A percentile compares a stretch with the other conserved stretches of the same genome.
phyloP scores from a whole-genome alignment of 768 basidiomycete genomes.

The Dentipellis fragilis region DNA sequence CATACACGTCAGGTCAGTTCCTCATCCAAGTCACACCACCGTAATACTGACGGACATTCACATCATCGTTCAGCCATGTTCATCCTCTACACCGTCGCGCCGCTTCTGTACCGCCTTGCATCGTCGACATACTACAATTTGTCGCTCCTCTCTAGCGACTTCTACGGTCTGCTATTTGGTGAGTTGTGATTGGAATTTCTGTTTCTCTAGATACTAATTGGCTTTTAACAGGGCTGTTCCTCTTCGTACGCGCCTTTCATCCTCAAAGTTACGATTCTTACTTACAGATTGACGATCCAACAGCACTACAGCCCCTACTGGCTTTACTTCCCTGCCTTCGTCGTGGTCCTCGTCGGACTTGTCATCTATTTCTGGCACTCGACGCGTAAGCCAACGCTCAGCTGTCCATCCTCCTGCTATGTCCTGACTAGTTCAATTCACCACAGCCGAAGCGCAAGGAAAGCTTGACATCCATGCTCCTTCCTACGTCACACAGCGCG shows the following conservation, averaged over 20 bases:
- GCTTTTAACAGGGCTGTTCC: conserved; percentile 31
- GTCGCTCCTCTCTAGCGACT: conserved; percentile 79
- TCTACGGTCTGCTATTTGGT: conserved; percentile 76
- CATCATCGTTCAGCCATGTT: conserved; percentile 49
- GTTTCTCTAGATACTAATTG: too few relatives aligned
- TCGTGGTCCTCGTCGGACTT: conserved; percentile 59
- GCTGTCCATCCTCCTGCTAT: neutral
- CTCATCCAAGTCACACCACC: neutral
- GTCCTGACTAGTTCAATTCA: neutral
- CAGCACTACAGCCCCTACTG: conserved; percentile 80
- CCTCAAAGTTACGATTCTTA: neutral
- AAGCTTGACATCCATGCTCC: conserved; percentile 49
- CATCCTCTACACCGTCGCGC: conserved; percentile 77
- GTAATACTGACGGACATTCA: neutral
- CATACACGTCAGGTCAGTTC: conserved; percentile 35
- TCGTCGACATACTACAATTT: conserved; percentile 83
- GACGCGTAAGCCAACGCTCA: conserved; percentile 46
- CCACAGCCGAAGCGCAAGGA: conserved; percentile 65
- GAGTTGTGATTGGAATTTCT: neutral
- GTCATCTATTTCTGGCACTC: conserved; percentile 82
- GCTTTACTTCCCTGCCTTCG: conserved; percentile 81
- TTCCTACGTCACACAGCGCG: conserved; percentile 34
- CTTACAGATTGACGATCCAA: conserved; percentile 1
- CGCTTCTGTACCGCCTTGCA: conserved; percentile 76
- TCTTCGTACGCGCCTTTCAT: conserved; percentile 32